Percentiles rank a stretch among this genome's conserved stretches.
phyloP scores from a whole-genome alignment of 2,329 filamentous ascomycete species.

The Neonectria punicea region DNA sequence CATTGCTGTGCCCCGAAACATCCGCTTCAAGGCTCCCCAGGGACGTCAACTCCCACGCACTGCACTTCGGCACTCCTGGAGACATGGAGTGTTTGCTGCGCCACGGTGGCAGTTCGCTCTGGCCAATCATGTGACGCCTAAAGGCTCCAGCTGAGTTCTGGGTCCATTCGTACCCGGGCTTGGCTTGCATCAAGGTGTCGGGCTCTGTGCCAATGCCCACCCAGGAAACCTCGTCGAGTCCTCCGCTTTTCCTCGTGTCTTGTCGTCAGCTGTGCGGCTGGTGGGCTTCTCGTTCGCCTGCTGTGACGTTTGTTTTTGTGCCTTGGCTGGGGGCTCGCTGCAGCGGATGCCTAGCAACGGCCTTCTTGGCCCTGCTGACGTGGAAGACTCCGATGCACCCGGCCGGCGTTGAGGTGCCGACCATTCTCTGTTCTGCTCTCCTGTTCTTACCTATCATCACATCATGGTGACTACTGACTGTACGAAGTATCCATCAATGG shows the following conservation, averaged over 20 bases:
- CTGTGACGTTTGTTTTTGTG: constrained; percentile 5
- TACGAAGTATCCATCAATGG: neutral
- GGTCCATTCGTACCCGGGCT: constrained; percentile 9
- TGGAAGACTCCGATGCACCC: neutral
- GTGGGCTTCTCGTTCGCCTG: neutral
- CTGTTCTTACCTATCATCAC: neutral
- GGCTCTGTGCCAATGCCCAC: neutral
- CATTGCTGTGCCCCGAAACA: constrained; percentile 16
- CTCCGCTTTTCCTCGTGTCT: neutral
- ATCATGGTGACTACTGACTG: too few relatives aligned
- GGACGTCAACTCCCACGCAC: neutral
- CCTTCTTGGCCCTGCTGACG: neutral
- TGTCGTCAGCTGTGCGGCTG: constrained; percentile 16
- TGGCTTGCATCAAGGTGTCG: constrained; percentile 7
- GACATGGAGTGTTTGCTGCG: constrained; percentile 24
- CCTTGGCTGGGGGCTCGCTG: neutral
- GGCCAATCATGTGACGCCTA: constrained; percentile 29
- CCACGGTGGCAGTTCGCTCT: constrained; percentile 7
- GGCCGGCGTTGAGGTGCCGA: too few relatives aligned
- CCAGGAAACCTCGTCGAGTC: neutral
- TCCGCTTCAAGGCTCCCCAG: neutral
- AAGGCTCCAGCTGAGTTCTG: constrained; percentile 27
- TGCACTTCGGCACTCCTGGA: neutral
- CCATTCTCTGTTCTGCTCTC: too few relatives aligned
- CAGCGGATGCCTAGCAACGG: constrained; percentile 6